Percentiles rank a stretch among this genome's conserved stretches.
phyloP scores from a whole-genome alignment of 768 basidiomycete species.

The Tricholoma sp. region DNA sequence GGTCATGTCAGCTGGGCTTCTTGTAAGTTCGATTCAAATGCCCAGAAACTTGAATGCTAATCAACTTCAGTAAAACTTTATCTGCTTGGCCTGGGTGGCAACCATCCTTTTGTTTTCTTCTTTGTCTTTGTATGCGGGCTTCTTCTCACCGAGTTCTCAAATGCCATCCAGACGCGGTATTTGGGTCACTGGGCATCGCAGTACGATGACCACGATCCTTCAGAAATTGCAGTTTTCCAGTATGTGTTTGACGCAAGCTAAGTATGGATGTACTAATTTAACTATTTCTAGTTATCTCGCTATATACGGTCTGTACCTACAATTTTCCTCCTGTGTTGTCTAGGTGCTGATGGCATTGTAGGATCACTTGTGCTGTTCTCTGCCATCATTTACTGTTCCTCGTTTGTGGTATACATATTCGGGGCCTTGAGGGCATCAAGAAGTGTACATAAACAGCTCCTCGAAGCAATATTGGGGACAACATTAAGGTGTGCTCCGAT shows the following conservation, averaged over 20 bases:
- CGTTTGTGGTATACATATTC: constrained; percentile 35
- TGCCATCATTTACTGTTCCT: constrained; percentile 26
- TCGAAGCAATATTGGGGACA: constrained; percentile 51
- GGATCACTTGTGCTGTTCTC: constrained; percentile 27
- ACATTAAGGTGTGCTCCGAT: constrained; percentile 45
- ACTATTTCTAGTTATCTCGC: constrained; percentile 39
- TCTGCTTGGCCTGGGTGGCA: constrained; percentile 32
- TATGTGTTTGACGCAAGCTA: constrained; percentile 20
- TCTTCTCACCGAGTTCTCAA: constrained; percentile 17
- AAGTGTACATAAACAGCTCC: constrained; percentile 44
- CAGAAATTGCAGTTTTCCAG: constrained; percentile 28
- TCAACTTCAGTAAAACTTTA: constrained; percentile 28
- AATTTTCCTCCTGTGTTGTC: background rate
- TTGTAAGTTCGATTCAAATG: constrained; percentile 18
- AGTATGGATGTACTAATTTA: background rate
- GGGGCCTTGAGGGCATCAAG: constrained; percentile 51
- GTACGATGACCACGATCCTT: constrained; percentile 28
- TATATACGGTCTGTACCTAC: constrained; percentile 26
- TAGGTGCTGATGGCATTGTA: constrained; percentile 4
- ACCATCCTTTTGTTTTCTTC: constrained; percentile 29
- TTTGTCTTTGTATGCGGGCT: constrained; percentile 18
- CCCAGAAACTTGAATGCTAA: constrained; percentile 9
- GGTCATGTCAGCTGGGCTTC: constrained; percentile 55
- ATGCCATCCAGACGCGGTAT: constrained; percentile 35
- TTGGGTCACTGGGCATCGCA: constrained; percentile 43